Base-by-base conservation (phyloP, 805 yeast species). In the Candida yuanshanica region DNA sequence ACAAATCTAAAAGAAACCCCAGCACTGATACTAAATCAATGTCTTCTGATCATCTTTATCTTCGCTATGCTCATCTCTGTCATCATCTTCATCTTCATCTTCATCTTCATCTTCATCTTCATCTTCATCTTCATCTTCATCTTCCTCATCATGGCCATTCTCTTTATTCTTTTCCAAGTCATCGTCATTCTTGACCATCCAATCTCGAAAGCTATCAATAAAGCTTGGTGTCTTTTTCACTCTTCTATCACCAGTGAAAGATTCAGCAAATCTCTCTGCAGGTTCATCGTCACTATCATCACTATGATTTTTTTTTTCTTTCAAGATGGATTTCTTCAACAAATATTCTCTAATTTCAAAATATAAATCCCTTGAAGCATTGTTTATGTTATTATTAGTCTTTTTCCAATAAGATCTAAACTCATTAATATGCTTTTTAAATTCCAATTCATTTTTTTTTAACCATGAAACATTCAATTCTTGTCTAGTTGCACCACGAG, bases 391-490 rank as follows among this genome's bases (percentile, higher is more conserved):
- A 44, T 69, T 73, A 53, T 79, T 85, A 53, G 87, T 82, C 58
- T 78, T 81, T 59, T 79, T 79, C 83, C 93, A 85, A 53, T 87
- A 86, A 20, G 84, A 76, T 51, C 96, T 73, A 67, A 93, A 91
- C 48, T 88, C 96, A 47, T 69, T 77, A 46, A 93, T 83, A 58
- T 90, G 96, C 53, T 89, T 87, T 62, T 86, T 89, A 65, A 93
- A 75, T 48, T 93, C 99, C 52, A 93, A 72, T 67, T 93, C 99
- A 63, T 93, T 93, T 65, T 93, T 93, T 67, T 93, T 93, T 53
- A 93, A 72, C 99, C 99, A 93, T 23, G 95, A 84, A 17, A 93
- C 98, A 58, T 93, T 93, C 55, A 93, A 75, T 57, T 93, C 99
- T 62, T 93, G 88, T 58, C 99, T 76, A 3, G 97, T 85, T 10